Evolutionary conservation across 371 early-diverging fungal genomes (phyloP).

Genomic region (Encephalitozoon cuniculi): DNA sequence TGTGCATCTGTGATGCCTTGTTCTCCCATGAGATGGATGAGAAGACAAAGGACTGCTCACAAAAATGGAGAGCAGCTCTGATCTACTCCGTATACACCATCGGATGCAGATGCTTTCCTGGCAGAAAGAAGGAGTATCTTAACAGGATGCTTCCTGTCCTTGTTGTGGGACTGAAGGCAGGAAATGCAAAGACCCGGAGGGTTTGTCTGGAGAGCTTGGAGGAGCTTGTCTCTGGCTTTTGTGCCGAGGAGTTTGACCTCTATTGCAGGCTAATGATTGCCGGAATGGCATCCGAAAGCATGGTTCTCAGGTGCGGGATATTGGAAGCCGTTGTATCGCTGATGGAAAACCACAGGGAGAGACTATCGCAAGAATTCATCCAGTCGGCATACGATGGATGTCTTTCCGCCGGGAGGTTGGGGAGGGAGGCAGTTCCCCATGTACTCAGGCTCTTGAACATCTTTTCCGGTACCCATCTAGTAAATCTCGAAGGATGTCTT

Average conservation of each 20-base stretch:
- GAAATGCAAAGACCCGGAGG: conserved; percentile 2
- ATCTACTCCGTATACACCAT: not conserved
- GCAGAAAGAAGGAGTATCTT: not conserved
- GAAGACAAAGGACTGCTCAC: not conserved
- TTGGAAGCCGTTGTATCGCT: not conserved
- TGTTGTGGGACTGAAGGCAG: not conserved
- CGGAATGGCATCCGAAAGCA: not conserved
- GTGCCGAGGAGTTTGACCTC: not conserved
- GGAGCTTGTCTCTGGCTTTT: not conserved
- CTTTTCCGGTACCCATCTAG: not conserved
- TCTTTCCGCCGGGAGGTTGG: not conserved
- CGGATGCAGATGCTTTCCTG: not conserved
- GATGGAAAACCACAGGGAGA: not conserved
- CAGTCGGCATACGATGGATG: not conserved
- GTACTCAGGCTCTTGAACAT: not conserved
- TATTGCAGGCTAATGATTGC: not conserved
- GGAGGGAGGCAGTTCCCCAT: not conserved
- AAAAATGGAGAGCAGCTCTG: not conserved
- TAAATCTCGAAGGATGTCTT: not conserved
- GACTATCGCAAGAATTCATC: not conserved
- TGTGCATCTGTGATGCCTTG: conserved; percentile 4
- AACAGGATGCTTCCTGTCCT: not conserved
- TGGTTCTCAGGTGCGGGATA: not conserved
- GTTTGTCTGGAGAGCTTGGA: not conserved
- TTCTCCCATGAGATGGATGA: not conserved